Evolutionary conservation across 1,284 basidiomycete genomes (phyloP).

Genomic region (Sparassis latifolia): DNA sequence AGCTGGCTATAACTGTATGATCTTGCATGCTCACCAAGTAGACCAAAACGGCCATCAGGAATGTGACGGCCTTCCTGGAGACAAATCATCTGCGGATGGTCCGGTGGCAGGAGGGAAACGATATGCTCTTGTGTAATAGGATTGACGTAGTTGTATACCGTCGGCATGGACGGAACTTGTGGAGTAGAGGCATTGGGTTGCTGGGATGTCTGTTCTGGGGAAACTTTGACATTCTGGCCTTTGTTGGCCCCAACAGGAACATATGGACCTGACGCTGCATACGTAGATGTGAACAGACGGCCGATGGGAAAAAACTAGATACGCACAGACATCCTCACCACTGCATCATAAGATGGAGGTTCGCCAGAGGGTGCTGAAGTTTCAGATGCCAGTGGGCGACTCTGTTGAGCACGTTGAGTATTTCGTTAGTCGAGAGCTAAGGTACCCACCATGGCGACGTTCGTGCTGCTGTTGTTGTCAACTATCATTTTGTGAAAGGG

Average conservation of each 20-base stretch:
- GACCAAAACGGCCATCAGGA: constrained; percentile 52
- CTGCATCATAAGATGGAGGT: constrained; percentile 19
- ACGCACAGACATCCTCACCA: constrained; percentile 12
- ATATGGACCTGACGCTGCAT: constrained; percentile 17
- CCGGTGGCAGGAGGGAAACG: constrained; percentile 54
- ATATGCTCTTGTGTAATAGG: constrained; percentile 41
- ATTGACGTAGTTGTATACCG: constrained; percentile 39
- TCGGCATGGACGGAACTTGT: constrained; percentile 17
- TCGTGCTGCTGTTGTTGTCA: too few species aligned
- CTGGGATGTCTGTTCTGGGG: constrained; percentile 6
- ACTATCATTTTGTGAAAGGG: too few species aligned
- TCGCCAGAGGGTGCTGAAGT: neutral
- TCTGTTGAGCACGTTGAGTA: too few species aligned
- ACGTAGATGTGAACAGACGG: neutral
- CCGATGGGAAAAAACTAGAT: neutral
- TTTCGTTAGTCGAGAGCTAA: too few species aligned
- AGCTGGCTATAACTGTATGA: neutral
- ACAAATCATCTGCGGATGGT: constrained; percentile 76
- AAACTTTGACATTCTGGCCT: constrained; percentile 21
- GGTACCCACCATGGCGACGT: too few species aligned
- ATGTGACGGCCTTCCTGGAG: constrained; percentile 66
- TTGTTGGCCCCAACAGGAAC: constrained; percentile 15
- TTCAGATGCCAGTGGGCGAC: too few species aligned
- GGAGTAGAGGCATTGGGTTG: constrained; percentile 10
- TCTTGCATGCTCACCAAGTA: constrained; percentile 47